Evolutionary conservation across 2,329 filamentous ascomycete genomes (phyloP).

Genomic region (Scedosporium minutisporum): DNA sequence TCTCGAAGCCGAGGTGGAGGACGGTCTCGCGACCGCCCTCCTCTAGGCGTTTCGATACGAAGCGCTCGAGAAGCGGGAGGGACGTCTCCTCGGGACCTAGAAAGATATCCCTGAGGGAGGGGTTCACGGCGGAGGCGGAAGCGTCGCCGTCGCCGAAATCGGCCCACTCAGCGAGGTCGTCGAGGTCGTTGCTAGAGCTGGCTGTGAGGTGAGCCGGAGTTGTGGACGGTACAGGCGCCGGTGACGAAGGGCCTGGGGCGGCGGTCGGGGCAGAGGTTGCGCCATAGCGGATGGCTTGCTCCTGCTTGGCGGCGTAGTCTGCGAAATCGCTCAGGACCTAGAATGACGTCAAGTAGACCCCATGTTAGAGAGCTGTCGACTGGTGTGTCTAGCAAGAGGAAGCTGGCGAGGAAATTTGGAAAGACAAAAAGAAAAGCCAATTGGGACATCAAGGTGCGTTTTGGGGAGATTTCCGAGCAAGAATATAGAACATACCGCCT

Average conservation of each 20-base stretch:
- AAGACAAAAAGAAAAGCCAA: not conserved
- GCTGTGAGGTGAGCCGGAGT: conserved; percentile 16
- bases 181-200: conserved; percentile 59
- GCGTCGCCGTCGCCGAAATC: conserved; percentile 57
- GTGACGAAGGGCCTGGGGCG: conserved; percentile 13
- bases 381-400: not conserved
- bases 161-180: conserved; percentile 75
- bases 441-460: not conserved
- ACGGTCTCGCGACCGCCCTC: conserved; percentile 85
- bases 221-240: conserved; percentile 7
- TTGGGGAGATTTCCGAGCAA: not conserved
- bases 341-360: not conserved
- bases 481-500: conserved; percentile 51
- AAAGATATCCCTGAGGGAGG: conserved; percentile 68
- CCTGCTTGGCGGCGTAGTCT: conserved; percentile 90
- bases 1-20: conserved; percentile 87
- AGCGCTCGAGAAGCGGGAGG: conserved; percentile 50
- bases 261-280: conserved; percentile 17
- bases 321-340: conserved; percentile 87
- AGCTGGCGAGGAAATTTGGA: not conserved
- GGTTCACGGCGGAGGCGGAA: conserved; percentile 51
- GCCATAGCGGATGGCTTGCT: conserved; percentile 57
- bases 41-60: conserved; percentile 59
- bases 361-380: not conserved
- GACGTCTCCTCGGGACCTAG: conserved; percentile 53